Conservation (phyloP, 768 basidiomycete genomes). For the Nidularia pulvinata region DNA sequence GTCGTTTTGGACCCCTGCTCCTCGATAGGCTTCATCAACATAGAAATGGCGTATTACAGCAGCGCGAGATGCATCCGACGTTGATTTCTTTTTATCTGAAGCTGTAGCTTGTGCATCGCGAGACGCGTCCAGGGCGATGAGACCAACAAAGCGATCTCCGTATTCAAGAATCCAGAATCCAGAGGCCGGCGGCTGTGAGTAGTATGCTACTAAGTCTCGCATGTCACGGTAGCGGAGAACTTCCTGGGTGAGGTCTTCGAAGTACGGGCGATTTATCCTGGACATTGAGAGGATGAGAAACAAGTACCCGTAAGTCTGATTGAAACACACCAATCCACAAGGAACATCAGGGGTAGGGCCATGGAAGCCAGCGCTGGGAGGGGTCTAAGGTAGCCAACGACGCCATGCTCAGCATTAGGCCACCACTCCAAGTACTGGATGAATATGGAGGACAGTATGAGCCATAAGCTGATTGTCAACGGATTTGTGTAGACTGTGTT, state of each 20-base stretch:
- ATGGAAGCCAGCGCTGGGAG: conserved; percentile 68
- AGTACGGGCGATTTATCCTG: conserved; percentile 72
- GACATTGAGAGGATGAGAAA: not conserved
- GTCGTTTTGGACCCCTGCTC: conserved; percentile 59
- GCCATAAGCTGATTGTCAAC: conserved; percentile 60
- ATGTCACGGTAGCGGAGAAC: conserved; percentile 60
- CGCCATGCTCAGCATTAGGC: conserved; percentile 48
- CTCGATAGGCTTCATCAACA: conserved; percentile 64
- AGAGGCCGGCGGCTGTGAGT: conserved; percentile 59
- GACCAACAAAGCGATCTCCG: conserved; percentile 56
- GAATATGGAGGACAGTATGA: conserved; percentile 56
- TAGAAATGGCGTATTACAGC: conserved; percentile 77
- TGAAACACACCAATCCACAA: conserved; percentile 63
- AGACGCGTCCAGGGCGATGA: conserved; percentile 71
- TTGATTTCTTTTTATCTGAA: conserved; percentile 9
- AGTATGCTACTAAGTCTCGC: conserved; percentile 48
- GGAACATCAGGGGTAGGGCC: conserved; percentile 64
- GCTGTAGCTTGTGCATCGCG: too few species aligned
- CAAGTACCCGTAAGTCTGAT: too few species aligned
- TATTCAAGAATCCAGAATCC: conserved; percentile 74
- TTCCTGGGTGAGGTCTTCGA: conserved; percentile 54
- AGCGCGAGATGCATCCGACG: conserved; percentile 36
- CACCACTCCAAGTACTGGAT: conserved; percentile 66
- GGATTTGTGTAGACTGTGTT: conserved; percentile 55
- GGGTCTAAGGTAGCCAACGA: conserved; percentile 52